Evolutionary conservation across 2,329 filamentous ascomycete species (phyloP), one percentile per base, ranked within the genome.

Genomic region (Ambrosiella cleistominuta): DNA sequence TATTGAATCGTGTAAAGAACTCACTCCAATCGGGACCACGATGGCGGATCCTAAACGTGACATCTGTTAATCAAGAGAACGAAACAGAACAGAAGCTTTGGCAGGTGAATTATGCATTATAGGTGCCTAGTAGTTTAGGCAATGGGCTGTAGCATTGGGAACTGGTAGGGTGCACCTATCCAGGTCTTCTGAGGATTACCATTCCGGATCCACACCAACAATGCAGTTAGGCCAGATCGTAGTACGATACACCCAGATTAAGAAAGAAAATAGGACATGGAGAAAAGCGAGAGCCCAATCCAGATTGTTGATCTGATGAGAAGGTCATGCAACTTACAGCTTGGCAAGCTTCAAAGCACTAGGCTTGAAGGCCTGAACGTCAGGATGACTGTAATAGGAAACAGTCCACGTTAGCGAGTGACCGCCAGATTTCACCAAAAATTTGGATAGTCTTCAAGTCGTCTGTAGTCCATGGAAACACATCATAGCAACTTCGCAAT

Each of bases 21-120:
- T 85, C 76, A 93, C 88, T 95, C 93, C 93, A 98, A 77, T 98
- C 93, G 67, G 93, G 93, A 66, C 93, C 93, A 72, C 93, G 85
- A 74, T 98, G 93, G 66, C 94, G 89, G 69, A 96, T 81, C 69
- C 88, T 94, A 70, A 45, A 47, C 40, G 54, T 56, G 47, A 39
- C 15, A 50, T n/a, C 42, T 56, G 52, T 61, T 58, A 60, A 50
- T 58, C 56, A 60, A 58, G 19, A 38, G 47, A 47, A 47, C 44
- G 44, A 17, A 17, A 17, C n/a, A 42, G 19, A 17, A 17, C 44
- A 17, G n/a, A 47, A 47, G 36, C n/a, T 36, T 36, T 12, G 42
- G 38, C 9, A 39, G 27, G 27, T 27, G 27, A 27, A 27, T 5
- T 3, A 27, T 27, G 27, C 27, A 27, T 27, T 5, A 27, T 27